phyloP scores from a whole-genome alignment of 208 protist species.

The Herpetomonas samuelpessoai region DNA sequence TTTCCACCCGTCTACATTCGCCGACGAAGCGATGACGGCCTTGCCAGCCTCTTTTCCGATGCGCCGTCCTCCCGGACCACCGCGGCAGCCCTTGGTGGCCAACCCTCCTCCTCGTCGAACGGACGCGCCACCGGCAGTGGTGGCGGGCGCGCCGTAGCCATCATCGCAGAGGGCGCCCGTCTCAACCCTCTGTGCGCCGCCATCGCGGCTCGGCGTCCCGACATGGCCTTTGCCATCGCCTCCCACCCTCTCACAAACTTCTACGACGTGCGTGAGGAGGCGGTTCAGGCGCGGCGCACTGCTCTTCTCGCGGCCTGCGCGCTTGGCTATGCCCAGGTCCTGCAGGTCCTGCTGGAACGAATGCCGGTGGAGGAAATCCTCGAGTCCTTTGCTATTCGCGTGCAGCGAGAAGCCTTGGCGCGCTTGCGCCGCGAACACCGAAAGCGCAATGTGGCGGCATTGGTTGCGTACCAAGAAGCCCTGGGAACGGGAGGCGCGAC shows the following conservation, averaged over 20 bases:
- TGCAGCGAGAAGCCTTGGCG: conserved; percentile 24
- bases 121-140: conserved; percentile 1
- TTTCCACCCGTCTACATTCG: conserved; percentile 51
- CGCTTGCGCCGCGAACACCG: conserved; percentile 11
- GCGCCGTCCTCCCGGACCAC: not conserved
- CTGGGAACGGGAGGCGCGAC: not conserved
- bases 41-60: conserved; percentile 8
- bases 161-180: conserved; percentile 50
- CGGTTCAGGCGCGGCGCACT: conserved; percentile 40
- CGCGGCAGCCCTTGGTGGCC: not conserved
- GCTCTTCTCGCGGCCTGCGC: conserved; percentile 58
- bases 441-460: not conserved
- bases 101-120: not conserved
- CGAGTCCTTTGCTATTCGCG: conserved; percentile 43
- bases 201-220: conserved; percentile 42
- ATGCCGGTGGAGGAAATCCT: conserved; percentile 62
- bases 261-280: conserved; percentile 17
- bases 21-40: conserved; percentile 44
- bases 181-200: conserved; percentile 63
- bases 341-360: conserved; percentile 71
- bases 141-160: conserved; percentile 6
- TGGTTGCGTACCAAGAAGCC: not conserved
- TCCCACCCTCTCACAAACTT: conserved; percentile 58
- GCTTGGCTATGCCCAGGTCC: conserved; percentile 63
- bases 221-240: conserved; percentile 63